A percentile compares a stretch with the other conserved stretches of the same genome.
phyloP scores from a whole-genome alignment of 345 rosid genomes.

The Arabidopsis arenosa region DNA sequence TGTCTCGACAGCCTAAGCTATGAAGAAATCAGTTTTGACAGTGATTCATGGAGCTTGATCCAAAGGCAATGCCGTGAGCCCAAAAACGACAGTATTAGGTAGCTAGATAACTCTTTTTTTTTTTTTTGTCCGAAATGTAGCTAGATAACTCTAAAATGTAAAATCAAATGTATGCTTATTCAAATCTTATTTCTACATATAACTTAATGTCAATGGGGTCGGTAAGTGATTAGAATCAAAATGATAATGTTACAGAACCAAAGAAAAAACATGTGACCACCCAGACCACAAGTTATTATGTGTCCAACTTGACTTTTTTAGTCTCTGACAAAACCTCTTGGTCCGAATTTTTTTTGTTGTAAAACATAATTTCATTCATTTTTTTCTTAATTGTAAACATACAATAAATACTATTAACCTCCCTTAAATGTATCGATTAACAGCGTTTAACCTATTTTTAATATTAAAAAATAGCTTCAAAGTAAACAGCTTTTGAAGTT shows the following conservation, averaged over 20 bases:
- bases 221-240: neutral
- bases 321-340: neutral
- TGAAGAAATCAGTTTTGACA: too few relatives aligned
- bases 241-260: conserved; percentile 8
- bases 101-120: neutral
- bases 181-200: neutral
- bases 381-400: too few relatives aligned
- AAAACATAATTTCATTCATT: too few relatives aligned
- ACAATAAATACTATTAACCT: too few relatives aligned
- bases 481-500: neutral
- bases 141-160: neutral
- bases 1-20: too few relatives aligned
- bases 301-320: conserved; percentile 29
- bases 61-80: too few relatives aligned
- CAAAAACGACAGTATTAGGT: too few relatives aligned
- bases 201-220: conserved; percentile 14
- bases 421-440: neutral
- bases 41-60: too few relatives aligned
- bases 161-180: neutral
- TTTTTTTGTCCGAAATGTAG: too few relatives aligned
- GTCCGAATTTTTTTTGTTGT: too few relatives aligned
- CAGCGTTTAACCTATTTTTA: neutral
- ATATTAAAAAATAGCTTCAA: neutral
- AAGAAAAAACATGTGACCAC: conserved; percentile 30
- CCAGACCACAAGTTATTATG: conserved; percentile 7